Conservation (phyloP, 1,139 yeast species). For the Sugiyamaella xylanicola region DNA sequence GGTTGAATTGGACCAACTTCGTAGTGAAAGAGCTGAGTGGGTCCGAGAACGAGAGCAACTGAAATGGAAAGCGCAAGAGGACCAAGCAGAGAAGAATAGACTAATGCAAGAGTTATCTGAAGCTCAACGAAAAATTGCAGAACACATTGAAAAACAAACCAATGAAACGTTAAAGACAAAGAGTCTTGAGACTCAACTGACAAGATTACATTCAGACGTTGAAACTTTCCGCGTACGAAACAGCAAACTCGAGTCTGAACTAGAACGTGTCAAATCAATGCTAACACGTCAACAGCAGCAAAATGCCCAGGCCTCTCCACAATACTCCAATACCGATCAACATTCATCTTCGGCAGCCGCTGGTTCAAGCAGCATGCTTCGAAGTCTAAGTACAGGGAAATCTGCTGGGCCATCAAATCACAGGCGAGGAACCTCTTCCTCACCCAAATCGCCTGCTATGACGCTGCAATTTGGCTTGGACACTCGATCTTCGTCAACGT, state of each 20-base stretch:
- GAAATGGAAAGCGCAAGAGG: slow-evolving; percentile 46
- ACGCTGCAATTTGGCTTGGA: slow-evolving; percentile 30
- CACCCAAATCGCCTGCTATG: slow-evolving; percentile 32
- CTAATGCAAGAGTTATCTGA: slow-evolving; percentile 50
- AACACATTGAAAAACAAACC: slow-evolving; percentile 55
- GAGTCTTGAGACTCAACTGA: slow-evolving; percentile 67
- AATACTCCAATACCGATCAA: slow-evolving; percentile 1
- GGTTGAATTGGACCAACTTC: slow-evolving; percentile 54
- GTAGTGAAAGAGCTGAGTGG: slow-evolving; percentile 54
- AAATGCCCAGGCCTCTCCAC: slow-evolving; percentile 8
- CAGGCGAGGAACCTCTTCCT: slow-evolving; percentile 12
- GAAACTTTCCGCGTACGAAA: slow-evolving; percentile 56
- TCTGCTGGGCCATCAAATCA: slow-evolving; percentile 9
- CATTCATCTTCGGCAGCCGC: slow-evolving; percentile 14
- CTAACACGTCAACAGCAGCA: slow-evolving; percentile 19
- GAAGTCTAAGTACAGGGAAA: slow-evolving; percentile 25
- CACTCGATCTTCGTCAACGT: slow-evolving; percentile 19
- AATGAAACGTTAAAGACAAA: slow-evolving; percentile 55
- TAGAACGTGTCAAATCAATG: slow-evolving; percentile 40
- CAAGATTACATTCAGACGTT: slow-evolving; percentile 60
- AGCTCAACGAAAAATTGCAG: slow-evolving; percentile 42
- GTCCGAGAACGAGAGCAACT: slow-evolving; percentile 49
- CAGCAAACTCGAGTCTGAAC: slow-evolving; percentile 54
- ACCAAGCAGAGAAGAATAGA: slow-evolving; percentile 49
- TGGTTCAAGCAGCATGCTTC: slow-evolving; percentile 13